Evolutionary conservation across 768 basidiomycete genomes (phyloP), one percentile per base, ranked within the genome.

Genomic region (Xerocomellus intermedius): DNA sequence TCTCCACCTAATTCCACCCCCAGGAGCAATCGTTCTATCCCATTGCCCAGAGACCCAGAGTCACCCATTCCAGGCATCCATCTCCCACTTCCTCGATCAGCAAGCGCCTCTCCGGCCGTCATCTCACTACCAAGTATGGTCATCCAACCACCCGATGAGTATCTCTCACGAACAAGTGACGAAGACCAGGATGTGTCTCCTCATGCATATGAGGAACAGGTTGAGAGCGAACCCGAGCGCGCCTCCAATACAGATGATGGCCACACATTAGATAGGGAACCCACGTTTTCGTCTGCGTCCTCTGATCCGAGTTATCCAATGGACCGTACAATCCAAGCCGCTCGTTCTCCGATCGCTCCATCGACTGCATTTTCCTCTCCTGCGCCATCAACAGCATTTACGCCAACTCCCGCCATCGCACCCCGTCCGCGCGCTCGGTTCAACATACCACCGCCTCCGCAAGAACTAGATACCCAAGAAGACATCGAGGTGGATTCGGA

Each of bases 241-340:
- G 46, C 37, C 33, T 53, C 53, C 39, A 65, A 63, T 47, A 55
- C 57, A 8, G 68, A 73, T 24, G 67, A 67, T 41, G 60, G 43
- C 61, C 70, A 21, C 61, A 67, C 54, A 8, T 59, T 55, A 32
- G 69, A 69, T 22, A 71, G 65, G 35, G 85, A 87, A 47, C 85
- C 86, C 5, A 89, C 87, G 0, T 89, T 89, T 63, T 88, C 87
- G 0, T 87, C 88, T 10, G 85, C 87, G 33, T 84, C 80, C 14
- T 81, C 66, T 19, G 71, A 74, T 4, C 66, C 65, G 12, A 69
- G 60, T 28, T 62, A 64, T 55, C 73, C 74, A 37, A 58, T 48
- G 61, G 68, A 57, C 67, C 64, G 55, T 59, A 69, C 58, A n/a
- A 54, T 60, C 59, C 64, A 64, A 39, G 58, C 46, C 30, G 22